Conservation (phyloP, 2,329 filamentous ascomycete genomes). For the Aspergillus tanneri region DNA sequence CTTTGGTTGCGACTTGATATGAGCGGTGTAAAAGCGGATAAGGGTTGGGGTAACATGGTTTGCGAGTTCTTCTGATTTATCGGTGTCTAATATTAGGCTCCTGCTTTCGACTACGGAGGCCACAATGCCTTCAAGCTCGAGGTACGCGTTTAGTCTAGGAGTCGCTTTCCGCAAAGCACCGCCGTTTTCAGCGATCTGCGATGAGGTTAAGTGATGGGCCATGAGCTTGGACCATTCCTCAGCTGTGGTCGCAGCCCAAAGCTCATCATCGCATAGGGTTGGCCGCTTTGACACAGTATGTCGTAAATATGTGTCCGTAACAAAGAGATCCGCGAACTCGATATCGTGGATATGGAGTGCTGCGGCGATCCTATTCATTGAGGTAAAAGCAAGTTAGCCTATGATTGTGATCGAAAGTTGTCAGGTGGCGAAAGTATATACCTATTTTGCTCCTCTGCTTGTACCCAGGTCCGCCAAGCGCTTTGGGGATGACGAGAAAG, state of each 20-base stretch:
- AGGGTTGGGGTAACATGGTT: constrained; percentile 11
- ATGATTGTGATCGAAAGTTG: too few species aligned
- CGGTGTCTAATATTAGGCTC: too few species aligned
- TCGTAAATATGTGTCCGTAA: constrained; percentile 16
- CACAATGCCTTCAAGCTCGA: constrained; percentile 21
- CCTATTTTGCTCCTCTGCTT: background rate
- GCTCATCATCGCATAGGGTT: constrained; percentile 5
- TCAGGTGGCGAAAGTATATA: too few species aligned
- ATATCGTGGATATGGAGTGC: constrained; percentile 27
- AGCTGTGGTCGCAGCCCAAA: constrained; percentile 16
- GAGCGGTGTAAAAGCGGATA: constrained; percentile 12
- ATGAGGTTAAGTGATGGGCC: background rate
- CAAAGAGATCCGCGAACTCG: constrained; percentile 26
- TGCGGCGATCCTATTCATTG: background rate
- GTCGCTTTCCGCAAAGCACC: constrained; percentile 13
- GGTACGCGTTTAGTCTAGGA: constrained; percentile 11
- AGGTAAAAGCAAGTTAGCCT: too few species aligned
- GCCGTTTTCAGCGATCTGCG: background rate
- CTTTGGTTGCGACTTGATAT: constrained; percentile 9
- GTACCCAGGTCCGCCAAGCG: background rate
- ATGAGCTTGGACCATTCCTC: constrained; percentile 6
- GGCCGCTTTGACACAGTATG: constrained; percentile 1
- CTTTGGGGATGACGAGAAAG: background rate
- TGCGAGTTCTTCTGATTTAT: background rate
- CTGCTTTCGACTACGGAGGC: constrained; percentile 19